These are phyloP conservation scores for Excoecaria agallocha DNA, from an alignment of 345 rosid species.

Conservation along the genomic window DNA sequence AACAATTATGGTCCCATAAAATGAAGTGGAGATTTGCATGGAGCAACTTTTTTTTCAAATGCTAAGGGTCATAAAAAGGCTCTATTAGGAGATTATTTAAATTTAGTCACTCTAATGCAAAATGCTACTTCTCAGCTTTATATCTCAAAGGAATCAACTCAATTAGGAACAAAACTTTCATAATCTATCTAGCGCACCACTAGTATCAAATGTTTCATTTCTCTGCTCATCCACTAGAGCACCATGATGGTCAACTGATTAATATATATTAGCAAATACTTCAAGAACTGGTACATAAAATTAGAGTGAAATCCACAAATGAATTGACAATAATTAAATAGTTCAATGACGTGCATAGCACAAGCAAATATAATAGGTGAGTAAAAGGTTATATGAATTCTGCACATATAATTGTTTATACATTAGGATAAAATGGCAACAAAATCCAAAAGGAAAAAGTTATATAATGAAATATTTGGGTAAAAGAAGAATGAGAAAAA, in stretches of 20 bases:
- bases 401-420: no score
- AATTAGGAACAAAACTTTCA: slow-evolving; percentile 62
- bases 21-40: background rate
- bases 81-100: background rate
- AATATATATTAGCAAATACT: background rate
- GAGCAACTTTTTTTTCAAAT: background rate
- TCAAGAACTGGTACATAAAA: background rate
- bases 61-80: background rate
- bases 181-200: slow-evolving; percentile 93
- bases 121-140: slow-evolving; percentile 10
- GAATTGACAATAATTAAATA: background rate
- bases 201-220: slow-evolving; percentile 94
- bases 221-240: slow-evolving; percentile 73
- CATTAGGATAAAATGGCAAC: no score
- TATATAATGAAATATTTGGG: no score
- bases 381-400: no score
- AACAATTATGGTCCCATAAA: background rate
- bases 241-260: background rate
- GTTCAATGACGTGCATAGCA: no score
- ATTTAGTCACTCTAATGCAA: background rate
- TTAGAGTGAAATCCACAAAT: background rate
- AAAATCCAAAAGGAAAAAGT: no score
- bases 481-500: no score
- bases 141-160: slow-evolving; percentile 30
- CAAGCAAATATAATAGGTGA: background rate